Base-by-base conservation (phyloP, 768 basidiomycete species). In the Suillus americanus region DNA sequence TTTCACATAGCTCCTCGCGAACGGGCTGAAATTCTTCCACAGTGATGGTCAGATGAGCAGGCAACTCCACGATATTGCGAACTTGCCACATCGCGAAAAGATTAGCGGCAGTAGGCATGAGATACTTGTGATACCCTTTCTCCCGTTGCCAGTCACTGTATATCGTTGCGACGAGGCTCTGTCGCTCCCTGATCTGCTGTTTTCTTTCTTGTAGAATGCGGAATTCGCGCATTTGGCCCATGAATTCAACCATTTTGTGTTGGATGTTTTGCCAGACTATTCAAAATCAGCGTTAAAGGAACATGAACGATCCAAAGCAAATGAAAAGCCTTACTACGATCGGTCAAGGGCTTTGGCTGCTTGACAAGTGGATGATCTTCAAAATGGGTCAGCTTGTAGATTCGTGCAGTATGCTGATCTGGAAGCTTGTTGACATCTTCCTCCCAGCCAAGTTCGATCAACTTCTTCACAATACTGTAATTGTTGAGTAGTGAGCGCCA, bases 391-490 rank as follows among this genome's bases (percentile, higher is more conserved):
- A 63, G 79, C 76, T 2, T 73, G 20, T 60, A 50, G 20, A 71
- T 20, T 33, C 30, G 20, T 2, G 53, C 53, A 20, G 53, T 54
- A 54, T n/a, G 53, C 30, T 9, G 53, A n/a, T 67, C 67, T 7
- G 64, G 66, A 25, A 81, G 77, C 33, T 64, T 65, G 59, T 67
- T 73, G 7, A 83, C 59, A 30, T 81, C 82, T 30, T 74, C 62
- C 35, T 69, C 79, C 75, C 78, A 82, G 37, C 82, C 83, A 6
- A 83, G 71, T 20, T 68, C 79, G 50, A 73, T 71, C 6, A 84
- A 72, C 69, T 76, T 80, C 37, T 73, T 67, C 16, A 76, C 62
- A 38, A 84, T 80, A 10, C 82, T 84, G 38, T 40, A 2, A 16
- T 61, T 23, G 5, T 33, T 33, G 30, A 54, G 18, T 10, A 12